Base-by-base conservation (phyloP, 1,139 yeast species). In the Dujonia santamariae region DNA sequence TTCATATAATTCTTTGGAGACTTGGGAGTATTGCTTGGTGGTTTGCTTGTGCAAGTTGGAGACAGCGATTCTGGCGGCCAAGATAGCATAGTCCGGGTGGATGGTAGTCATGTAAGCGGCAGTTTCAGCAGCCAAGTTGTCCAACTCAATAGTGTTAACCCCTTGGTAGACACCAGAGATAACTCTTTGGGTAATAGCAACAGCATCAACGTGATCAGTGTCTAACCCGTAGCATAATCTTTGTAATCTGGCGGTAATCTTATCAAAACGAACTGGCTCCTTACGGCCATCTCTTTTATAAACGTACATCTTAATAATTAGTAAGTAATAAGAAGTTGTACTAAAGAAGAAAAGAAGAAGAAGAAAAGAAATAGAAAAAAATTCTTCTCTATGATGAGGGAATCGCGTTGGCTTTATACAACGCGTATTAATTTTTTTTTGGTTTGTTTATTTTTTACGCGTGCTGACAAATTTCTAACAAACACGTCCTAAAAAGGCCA, bases 51-150 rank as follows among this genome's bases (percentile, higher is more conserved):
- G 97, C 56, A 90, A 72, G 60, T 87, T 86, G 30, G 95, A 82
- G 33, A 90, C 85, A 24, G 96, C 96, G 42, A 92, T 81, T 63
- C 98, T 81, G 21, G 97, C 97, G 34, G 97, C 98, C 48, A 92
- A 74, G 29, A 80, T 79, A 31, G 97, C 96, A 52, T 92, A 90
- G 63, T 92, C 97, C 16, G 97, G 97, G 59, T 92, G 98, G 41
- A 84, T 78, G 14, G 97, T 92, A 42, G 97, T 86, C 96, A 90
- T 84, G 53, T 85, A 84, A 28, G 97, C 97, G 38, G 97, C 94
- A 26, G 97, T 88, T 64, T 92, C 98, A 28, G 97, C 96, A 33
- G 96, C 95, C 50, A 92, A 74, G 63, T 92, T 88, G 50, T 85
- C 92, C 45, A 90, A 75, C 60, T 88, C 97, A 45, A 85, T 78